Conservation (phyloP, 1,284 basidiomycete genomes). For the Apiotrichum porosum region DNA sequence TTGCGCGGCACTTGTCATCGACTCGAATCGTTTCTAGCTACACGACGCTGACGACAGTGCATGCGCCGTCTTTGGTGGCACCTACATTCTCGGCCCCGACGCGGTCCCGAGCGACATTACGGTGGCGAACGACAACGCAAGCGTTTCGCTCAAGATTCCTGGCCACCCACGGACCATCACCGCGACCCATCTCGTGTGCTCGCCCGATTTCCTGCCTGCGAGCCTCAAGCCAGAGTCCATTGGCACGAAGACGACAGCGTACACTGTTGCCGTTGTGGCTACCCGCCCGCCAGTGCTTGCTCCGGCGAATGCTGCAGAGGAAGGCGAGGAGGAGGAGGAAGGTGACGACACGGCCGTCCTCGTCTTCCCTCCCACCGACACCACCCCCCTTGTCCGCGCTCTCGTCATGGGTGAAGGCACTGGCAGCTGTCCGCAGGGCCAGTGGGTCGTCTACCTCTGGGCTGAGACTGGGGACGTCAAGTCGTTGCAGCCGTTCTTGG, state of each 20-base stretch:
- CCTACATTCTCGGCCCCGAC: conserved; percentile 66
- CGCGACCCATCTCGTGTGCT: conserved; percentile 47
- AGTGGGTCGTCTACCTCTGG: conserved; percentile 59
- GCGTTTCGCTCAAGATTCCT: conserved; percentile 51
- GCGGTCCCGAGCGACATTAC: conserved; percentile 20
- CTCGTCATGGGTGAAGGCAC: conserved; percentile 78
- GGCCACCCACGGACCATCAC: conserved; percentile 57
- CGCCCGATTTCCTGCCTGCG: conserved; percentile 51
- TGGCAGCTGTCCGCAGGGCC: conserved; percentile 74
- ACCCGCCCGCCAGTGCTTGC: conserved; percentile 28
- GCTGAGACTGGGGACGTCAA: background rate
- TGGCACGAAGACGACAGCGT: conserved; percentile 45
- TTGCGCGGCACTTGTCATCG: background rate
- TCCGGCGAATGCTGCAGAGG: conserved; percentile 6
- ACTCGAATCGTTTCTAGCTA: background rate
- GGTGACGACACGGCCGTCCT: conserved; percentile 66
- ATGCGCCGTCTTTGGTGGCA: conserved; percentile 75
- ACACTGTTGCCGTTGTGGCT: conserved; percentile 66
- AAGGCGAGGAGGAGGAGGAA: conserved; percentile 18
- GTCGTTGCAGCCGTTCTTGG: background rate
- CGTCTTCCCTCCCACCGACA: conserved; percentile 71
- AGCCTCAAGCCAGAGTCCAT: conserved; percentile 38
- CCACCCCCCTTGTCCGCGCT: conserved; percentile 59
- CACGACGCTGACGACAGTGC: too few relatives aligned
- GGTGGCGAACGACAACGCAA: background rate